Evolutionary conservation across 371 early-diverging fungal genomes (phyloP).

Genomic region (Apophysomyces sp.): DNA sequence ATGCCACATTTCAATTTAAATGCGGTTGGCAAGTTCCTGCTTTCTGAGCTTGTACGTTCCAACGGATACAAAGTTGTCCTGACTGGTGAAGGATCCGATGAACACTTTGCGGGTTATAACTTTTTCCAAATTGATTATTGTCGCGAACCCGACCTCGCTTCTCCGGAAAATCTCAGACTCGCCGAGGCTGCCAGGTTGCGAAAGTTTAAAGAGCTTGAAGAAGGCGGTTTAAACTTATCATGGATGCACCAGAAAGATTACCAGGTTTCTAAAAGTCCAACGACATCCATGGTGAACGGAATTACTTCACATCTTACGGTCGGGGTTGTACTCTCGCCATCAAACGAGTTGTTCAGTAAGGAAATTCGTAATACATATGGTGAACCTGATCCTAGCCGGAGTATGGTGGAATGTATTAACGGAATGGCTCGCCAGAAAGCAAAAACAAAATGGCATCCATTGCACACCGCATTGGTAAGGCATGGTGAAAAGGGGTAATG

Average conservation of each 20-base stretch:
- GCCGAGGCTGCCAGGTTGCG: background rate
- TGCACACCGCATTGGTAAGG: slow-evolving; percentile 17
- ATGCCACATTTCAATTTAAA: slow-evolving; percentile 17
- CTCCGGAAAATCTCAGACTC: slow-evolving; percentile 2
- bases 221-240: background rate
- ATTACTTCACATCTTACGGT: background rate
- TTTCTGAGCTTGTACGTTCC: slow-evolving; percentile 17
- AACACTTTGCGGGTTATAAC: slow-evolving; percentile 63
- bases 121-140: slow-evolving; percentile 46
- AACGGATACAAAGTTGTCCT: slow-evolving; percentile 47
- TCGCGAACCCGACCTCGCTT: slow-evolving; percentile 18
- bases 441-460: slow-evolving; percentile 21
- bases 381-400: slow-evolving; percentile 5
- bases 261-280: background rate
- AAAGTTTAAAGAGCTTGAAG: background rate
- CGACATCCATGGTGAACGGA: background rate
- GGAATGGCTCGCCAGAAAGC: slow-evolving; percentile 17
- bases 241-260: background rate
- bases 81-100: slow-evolving; percentile 68
- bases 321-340: background rate
- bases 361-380: background rate
- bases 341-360: background rate
- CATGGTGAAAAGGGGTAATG: background rate
- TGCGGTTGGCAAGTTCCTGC: slow-evolving; percentile 17
- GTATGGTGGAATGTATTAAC: background rate